Conservation (phyloP, 768 basidiomycete species). For the Suillus decipiens region DNA sequence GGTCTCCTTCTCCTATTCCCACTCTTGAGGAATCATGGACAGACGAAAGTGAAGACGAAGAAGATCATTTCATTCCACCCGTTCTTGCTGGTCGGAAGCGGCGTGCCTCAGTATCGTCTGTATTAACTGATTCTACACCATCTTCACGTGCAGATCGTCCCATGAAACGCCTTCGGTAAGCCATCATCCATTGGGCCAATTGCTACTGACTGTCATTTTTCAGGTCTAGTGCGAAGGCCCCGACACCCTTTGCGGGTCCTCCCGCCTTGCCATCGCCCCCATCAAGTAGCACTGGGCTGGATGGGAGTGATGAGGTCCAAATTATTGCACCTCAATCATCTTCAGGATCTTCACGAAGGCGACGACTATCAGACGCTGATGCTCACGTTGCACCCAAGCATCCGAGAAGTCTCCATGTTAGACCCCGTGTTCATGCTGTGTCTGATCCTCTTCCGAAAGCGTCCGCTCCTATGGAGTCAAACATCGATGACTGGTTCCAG, state of each 20-base stretch:
- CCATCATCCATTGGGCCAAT: background rate
- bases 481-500: conserved; percentile 40
- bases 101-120: background rate
- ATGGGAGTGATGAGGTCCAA: conserved; percentile 8
- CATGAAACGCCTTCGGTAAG: conserved; percentile 27
- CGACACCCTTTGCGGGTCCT: background rate
- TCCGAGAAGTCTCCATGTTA: conserved; percentile 20
- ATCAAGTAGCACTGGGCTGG: background rate
- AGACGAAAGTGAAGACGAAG: conserved; percentile 22
- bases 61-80: conserved; percentile 12
- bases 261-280: conserved; percentile 9
- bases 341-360: conserved; percentile 30
- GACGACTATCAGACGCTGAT: conserved; percentile 38
- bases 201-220: background rate
- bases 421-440: conserved; percentile 25
- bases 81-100: conserved; percentile 27
- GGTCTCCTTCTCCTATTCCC: conserved; percentile 13
- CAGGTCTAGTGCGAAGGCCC: background rate
- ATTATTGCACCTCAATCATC: background rate
- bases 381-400: conserved; percentile 26
- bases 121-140: background rate
- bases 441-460: conserved; percentile 33
- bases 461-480: conserved; percentile 18
- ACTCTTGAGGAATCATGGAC: conserved; percentile 10
- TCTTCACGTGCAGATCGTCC: conserved; percentile 7